A percentile compares a stretch with the other conserved stretches of the same genome.
Evolutionary conservation across 306 rosid species (phyloP).

Genomic region (Malus sylvestris): DNA sequence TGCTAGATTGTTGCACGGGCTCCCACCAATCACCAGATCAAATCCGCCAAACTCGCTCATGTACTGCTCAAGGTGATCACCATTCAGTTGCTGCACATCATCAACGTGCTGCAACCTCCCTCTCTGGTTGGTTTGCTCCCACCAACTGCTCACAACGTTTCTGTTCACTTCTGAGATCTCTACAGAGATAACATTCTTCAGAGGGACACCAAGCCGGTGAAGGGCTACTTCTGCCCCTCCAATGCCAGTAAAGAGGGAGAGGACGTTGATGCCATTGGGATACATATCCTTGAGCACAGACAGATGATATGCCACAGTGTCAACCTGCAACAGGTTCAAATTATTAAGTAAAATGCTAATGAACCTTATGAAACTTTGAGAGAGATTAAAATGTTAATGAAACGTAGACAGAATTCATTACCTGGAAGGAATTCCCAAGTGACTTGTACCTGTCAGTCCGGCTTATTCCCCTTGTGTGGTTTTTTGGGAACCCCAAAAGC

Average conservation of each 20-base stretch:
- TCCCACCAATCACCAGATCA: constrained; percentile 89
- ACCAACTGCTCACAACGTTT: constrained; percentile 78
- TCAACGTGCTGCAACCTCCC: constrained; percentile 59
- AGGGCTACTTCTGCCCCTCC: constrained; percentile 98
- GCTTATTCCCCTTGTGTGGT: constrained; percentile 95
- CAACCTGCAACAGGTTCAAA: constrained; percentile 56
- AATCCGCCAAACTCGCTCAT: constrained; percentile 65
- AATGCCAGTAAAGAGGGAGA: constrained; percentile 89
- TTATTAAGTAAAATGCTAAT: constrained; percentile 6
- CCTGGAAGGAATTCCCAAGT: constrained; percentile 98
- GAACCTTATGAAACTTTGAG: background rate
- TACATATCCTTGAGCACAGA: constrained; percentile 72
- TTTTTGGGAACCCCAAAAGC: constrained; percentile 80
- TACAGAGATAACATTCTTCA: constrained; percentile 73
- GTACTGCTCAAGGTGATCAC: constrained; percentile 40
- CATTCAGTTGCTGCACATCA: constrained; percentile 53
- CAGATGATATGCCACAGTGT: constrained; percentile 88
- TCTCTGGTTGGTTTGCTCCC: constrained; percentile 95
- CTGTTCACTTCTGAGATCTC: constrained; percentile 75
- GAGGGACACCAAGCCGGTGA: constrained; percentile 71
- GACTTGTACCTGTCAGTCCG: constrained; percentile 90
- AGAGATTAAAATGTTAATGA: background rate
- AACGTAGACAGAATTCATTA: constrained; percentile 9
- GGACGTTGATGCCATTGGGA: constrained; percentile 78
- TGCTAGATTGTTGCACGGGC: constrained; percentile 90